Evolutionary conservation across 2,329 filamentous ascomycete species (phyloP).

Genomic region (Hymenoscyphus linearis): DNA sequence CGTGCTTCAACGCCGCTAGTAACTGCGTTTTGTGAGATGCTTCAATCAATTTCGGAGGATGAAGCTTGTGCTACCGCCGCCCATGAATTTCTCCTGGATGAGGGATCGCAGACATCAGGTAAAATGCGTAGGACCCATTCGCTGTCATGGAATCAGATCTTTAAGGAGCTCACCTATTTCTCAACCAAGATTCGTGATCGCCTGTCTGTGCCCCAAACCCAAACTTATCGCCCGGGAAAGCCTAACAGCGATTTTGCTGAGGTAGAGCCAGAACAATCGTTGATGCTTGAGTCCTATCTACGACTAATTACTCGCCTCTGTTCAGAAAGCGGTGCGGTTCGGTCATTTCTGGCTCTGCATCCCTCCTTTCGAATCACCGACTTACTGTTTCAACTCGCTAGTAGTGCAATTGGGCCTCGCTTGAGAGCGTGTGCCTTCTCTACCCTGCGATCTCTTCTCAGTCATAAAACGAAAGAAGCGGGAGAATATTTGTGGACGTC

Average conservation of each 20-base stretch:
- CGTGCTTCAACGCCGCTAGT: conserved; percentile 93
- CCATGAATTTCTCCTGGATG: conserved; percentile 85
- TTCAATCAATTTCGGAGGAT: conserved; percentile 80
- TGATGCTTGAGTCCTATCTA: conserved; percentile 94
- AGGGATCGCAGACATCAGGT: conserved; percentile 65
- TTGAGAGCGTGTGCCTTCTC: conserved; percentile 81
- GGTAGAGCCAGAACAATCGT: conserved; percentile 82
- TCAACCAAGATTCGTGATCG: conserved; percentile 72
- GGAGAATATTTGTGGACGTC: conserved; percentile 73
- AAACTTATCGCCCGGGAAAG: conserved; percentile 54
- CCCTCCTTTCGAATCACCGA: conserved; percentile 63
- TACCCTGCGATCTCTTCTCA: conserved; percentile 69
- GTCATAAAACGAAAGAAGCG: conserved; percentile 62
- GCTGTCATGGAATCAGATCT: conserved; percentile 88
- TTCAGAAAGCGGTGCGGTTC: conserved; percentile 64
- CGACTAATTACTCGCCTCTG: conserved; percentile 80
- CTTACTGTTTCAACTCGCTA: conserved; percentile 73
- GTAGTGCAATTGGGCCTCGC: conserved; percentile 68
- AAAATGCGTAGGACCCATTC: conserved; percentile 80
- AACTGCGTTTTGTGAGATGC: conserved; percentile 93
- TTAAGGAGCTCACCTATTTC: conserved; percentile 83
- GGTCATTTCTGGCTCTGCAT: conserved; percentile 66
- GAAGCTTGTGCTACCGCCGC: conserved; percentile 77
- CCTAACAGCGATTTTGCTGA: conserved; percentile 64
- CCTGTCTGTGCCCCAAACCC: conserved; percentile 49